These are phyloP conservation scores for Gliomastix tumulicola DNA, from an alignment of 2,329 filamentous ascomycete species.

Conservation along the genomic window DNA sequence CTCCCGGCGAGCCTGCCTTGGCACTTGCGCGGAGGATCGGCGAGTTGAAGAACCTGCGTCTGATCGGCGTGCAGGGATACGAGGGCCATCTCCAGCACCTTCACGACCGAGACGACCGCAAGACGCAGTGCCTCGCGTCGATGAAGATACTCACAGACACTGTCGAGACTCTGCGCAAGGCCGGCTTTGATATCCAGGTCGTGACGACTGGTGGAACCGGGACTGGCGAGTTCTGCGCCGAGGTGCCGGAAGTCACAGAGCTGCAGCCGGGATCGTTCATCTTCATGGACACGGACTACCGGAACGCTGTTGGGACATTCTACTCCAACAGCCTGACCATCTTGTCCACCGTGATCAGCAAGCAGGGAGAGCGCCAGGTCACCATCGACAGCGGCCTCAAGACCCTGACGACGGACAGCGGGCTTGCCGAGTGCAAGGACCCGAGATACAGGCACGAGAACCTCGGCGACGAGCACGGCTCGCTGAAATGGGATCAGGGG, in stretches of 20 bases:
- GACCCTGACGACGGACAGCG: constrained; percentile 39
- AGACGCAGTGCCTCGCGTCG: constrained; percentile 34
- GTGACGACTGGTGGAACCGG: constrained; percentile 46
- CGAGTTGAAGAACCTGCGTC: constrained; percentile 24
- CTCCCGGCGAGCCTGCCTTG: constrained; percentile 29
- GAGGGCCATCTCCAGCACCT: constrained; percentile 47
- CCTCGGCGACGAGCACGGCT: constrained; percentile 42
- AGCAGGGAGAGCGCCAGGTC: constrained; percentile 31
- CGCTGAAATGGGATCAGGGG: constrained; percentile 34
- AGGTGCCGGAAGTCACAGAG: constrained; percentile 42
- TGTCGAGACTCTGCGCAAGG: constrained; percentile 29
- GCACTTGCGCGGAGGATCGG: constrained; percentile 29
- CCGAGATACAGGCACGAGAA: constrained; percentile 32
- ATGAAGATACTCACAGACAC: constrained; percentile 34
- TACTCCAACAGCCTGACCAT: constrained; percentile 42
- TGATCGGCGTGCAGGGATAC: constrained; percentile 45
- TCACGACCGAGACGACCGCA: constrained; percentile 32
- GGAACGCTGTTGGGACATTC: constrained; percentile 39
- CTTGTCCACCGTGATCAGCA: constrained; percentile 39
- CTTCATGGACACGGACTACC: constrained; percentile 52
- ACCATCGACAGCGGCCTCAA: constrained; percentile 45
- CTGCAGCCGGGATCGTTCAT: constrained; percentile 48
- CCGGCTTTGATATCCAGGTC: constrained; percentile 35
- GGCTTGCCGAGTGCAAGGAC: constrained; percentile 38
- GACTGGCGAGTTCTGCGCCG: constrained; percentile 44